phyloP scores from a whole-genome alignment of 768 basidiomycete genomes.

The Daedaleopsis nitida region DNA sequence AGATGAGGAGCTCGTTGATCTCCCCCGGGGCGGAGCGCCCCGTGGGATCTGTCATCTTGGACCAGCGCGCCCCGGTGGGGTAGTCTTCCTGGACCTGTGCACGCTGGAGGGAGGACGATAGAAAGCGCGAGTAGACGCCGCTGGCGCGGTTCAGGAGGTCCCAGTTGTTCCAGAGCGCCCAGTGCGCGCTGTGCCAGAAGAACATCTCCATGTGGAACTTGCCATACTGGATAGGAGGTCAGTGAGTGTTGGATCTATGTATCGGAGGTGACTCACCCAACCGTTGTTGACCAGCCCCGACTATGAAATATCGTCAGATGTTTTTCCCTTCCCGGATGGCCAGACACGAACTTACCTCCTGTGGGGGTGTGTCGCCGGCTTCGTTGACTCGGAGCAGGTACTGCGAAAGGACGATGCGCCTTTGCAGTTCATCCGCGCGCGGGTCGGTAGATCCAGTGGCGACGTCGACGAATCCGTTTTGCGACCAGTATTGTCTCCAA shows the following conservation, averaged over 20 bases:
- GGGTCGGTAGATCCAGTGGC: conserved; percentile 49
- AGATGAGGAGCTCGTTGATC: conserved; percentile 64
- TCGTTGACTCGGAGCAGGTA: conserved; percentile 63
- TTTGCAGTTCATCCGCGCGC: conserved; percentile 55
- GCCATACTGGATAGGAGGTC: conserved; percentile 30
- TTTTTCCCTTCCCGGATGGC: no score
- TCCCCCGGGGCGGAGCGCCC: conserved; percentile 60
- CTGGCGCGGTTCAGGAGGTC: conserved; percentile 50
- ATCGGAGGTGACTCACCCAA: conserved; percentile 42
- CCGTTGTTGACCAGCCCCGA: conserved; percentile 58
- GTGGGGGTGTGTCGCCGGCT: conserved; percentile 56
- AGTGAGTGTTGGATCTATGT: not conserved
- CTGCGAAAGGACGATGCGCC: conserved; percentile 55
- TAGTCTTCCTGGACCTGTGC: conserved; percentile 57
- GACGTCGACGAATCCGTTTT: conserved; percentile 54
- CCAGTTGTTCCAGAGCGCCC: conserved; percentile 65
- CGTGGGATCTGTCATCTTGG: conserved; percentile 64
- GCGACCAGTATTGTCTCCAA: conserved; percentile 53
- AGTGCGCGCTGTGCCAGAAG: conserved; percentile 62
- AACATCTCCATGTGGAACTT: conserved; percentile 67
- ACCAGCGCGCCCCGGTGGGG: conserved; percentile 58
- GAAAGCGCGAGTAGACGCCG: conserved; percentile 49
- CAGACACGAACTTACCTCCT: conserved; percentile 44
- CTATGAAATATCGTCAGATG: conserved; percentile 30
- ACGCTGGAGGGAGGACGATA: conserved; percentile 45